These are phyloP conservation scores for Cladosporium sp. DNA, from an alignment of 2,329 filamentous ascomycete genomes.

Conservation along the genomic window DNA sequence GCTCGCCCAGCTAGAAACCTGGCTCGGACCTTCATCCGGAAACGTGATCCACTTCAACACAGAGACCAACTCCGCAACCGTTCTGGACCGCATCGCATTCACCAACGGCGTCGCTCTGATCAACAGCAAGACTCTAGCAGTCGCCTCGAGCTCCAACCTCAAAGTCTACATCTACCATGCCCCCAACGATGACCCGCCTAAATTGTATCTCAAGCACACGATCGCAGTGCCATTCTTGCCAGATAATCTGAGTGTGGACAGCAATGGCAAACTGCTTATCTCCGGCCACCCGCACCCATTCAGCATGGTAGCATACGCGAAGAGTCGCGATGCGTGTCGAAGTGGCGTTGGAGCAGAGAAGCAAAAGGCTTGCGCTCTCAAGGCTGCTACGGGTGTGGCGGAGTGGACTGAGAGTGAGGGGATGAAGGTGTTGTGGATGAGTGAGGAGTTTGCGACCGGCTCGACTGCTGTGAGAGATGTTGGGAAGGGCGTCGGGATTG, in stretches of 20 bases:
- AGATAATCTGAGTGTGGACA: conserved; percentile 46
- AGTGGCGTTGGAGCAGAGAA: conserved; percentile 22
- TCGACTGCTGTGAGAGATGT: conserved; percentile 44
- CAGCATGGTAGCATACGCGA: conserved; percentile 29
- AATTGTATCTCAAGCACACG: conserved; percentile 23
- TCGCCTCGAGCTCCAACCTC: conserved; percentile 37
- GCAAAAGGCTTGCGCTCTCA: conserved; percentile 30
- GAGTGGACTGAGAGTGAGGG: conserved; percentile 44
- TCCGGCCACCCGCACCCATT: conserved; percentile 46
- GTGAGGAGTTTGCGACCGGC: conserved; percentile 41
- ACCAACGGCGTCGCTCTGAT: conserved; percentile 44
- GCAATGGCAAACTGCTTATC: conserved; percentile 42
- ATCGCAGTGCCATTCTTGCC: conserved; percentile 35
- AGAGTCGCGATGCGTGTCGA: conserved; percentile 30
- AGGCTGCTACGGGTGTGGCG: conserved; percentile 41
- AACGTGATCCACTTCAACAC: conserved; percentile 42
- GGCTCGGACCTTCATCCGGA: conserved; percentile 40
- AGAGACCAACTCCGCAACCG: conserved; percentile 3
- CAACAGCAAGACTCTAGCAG: conserved; percentile 42
- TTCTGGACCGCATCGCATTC: conserved; percentile 31
- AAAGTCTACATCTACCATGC: conserved; percentile 41
- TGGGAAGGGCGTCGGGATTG: conserved; percentile 39
- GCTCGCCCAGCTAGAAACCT: conserved; percentile 44
- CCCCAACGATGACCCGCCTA: conserved; percentile 22
- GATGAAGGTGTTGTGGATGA: conserved; percentile 41